phyloP scores from a whole-genome alignment of 306 rosid genomes.

The Psophocarpus tetragonolobus region DNA sequence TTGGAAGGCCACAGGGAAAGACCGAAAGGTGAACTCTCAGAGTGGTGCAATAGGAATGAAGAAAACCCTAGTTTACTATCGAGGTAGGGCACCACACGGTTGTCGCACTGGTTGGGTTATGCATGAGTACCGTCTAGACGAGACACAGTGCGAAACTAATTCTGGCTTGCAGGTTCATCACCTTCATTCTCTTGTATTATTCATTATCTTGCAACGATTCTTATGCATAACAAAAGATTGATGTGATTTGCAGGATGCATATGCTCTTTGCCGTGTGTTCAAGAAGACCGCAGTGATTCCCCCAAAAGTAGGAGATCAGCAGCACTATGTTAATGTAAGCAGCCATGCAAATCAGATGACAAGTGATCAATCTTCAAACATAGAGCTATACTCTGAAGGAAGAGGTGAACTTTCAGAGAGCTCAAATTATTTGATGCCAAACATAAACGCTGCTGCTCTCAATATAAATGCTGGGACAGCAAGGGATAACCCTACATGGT shows the following conservation, averaged over 20 bases:
- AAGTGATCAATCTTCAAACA: constrained; percentile 73
- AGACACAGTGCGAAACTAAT: constrained; percentile 67
- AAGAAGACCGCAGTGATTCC: constrained; percentile 64
- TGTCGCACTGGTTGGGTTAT: constrained; percentile 90
- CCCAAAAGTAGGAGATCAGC: constrained; percentile 59
- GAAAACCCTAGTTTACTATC: constrained; percentile 95
- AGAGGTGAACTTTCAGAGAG: constrained; percentile 72
- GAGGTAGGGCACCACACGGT: constrained; percentile 97
- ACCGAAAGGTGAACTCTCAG: constrained; percentile 81
- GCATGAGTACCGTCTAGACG: constrained; percentile 98
- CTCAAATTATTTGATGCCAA: constrained; percentile 58
- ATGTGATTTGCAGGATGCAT: constrained; percentile 67
- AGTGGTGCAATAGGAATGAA: constrained; percentile 79
- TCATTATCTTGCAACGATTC: no score
- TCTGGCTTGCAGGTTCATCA: constrained; percentile 63
- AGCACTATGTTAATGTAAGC: constrained; percentile 45
- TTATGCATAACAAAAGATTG: no score
- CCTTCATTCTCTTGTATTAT: background rate
- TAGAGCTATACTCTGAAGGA: constrained; percentile 75
- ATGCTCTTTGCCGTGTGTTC: constrained; percentile 90
- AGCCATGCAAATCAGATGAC: constrained; percentile 51
- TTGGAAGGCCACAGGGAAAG: constrained; percentile 98
- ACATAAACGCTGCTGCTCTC: constrained; percentile 20
- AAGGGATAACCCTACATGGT: constrained; percentile 49
- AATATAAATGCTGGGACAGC: constrained; percentile 33